These are phyloP conservation scores for Phytophthora aleatoria DNA, from an alignment of 352 stramenopile species.

Conservation along the genomic window DNA sequence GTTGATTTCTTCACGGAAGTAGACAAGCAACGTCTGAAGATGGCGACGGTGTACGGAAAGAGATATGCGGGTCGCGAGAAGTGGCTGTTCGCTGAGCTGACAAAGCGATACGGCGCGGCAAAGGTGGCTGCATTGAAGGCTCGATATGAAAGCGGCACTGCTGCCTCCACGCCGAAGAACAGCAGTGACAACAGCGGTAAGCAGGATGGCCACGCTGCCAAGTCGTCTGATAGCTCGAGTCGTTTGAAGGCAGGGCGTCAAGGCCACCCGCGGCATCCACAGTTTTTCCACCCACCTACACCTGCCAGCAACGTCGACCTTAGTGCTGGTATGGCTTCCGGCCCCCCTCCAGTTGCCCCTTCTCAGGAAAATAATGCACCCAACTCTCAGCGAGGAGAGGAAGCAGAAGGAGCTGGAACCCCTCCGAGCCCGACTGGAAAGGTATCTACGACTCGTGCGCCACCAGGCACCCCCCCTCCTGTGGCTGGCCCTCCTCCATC, in stretches of 20 bases:
- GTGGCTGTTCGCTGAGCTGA: slow-evolving; percentile 68
- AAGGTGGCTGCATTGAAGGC: slow-evolving; percentile 50
- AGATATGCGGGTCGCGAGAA: slow-evolving; percentile 68
- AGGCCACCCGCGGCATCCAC: slow-evolving; percentile 31
- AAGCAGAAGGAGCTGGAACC: not conserved
- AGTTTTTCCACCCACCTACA: slow-evolving; percentile 38
- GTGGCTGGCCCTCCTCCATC: slow-evolving; percentile 9
- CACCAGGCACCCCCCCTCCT: slow-evolving; percentile 11
- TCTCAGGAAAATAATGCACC: slow-evolving; percentile 4
- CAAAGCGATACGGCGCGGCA: slow-evolving; percentile 59
- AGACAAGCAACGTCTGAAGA: slow-evolving; percentile 65
- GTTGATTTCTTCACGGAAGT: slow-evolving; percentile 66
- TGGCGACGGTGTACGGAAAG: slow-evolving; percentile 68
- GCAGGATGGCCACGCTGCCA: slow-evolving; percentile 9
- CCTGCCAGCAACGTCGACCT: slow-evolving; percentile 19
- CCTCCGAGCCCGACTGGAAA: slow-evolving; percentile 2
- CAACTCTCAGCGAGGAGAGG: slow-evolving; percentile 3
- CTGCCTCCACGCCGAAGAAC: not conserved
- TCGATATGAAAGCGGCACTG: slow-evolving; percentile 30
- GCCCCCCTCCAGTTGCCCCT: slow-evolving; percentile 1
- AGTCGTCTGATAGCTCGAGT: slow-evolving; percentile 2
- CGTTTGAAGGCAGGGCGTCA: slow-evolving; percentile 21
- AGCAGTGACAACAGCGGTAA: not conserved
- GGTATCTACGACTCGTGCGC: slow-evolving; percentile 1
- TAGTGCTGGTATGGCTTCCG: slow-evolving; percentile 4